Evolutionary conservation across 2,329 filamentous ascomycete genomes (phyloP).

Genomic region (Phialemoniopsis sp.): DNA sequence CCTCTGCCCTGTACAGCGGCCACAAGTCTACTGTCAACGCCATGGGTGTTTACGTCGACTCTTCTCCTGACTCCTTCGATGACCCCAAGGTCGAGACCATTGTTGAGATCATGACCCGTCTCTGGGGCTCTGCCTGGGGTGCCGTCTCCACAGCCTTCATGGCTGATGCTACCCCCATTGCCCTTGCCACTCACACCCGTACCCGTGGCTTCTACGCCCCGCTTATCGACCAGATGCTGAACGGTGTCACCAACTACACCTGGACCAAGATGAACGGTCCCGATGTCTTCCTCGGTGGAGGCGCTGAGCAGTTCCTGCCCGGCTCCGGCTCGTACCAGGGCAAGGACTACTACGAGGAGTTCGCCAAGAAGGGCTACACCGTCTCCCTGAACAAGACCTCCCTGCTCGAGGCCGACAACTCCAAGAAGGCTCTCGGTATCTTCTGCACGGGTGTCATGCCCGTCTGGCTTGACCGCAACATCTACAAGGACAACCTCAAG

Average conservation of each 20-base stretch:
- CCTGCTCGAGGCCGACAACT: conserved; percentile 52
- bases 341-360: conserved; percentile 77
- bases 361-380: conserved; percentile 67
- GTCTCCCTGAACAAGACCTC: conserved; percentile 72
- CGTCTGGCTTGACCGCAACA: conserved; percentile 82
- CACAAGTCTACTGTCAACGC: conserved; percentile 84
- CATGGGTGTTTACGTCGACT: conserved; percentile 76
- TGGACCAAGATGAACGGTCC: conserved; percentile 74
- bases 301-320: conserved; percentile 75
- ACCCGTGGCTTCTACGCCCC: conserved; percentile 64
- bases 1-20: conserved; percentile 75
- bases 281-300: conserved; percentile 79
- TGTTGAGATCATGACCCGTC: conserved; percentile 69
- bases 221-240: conserved; percentile 71
- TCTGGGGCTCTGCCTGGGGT: conserved; percentile 58
- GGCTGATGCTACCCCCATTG: conserved; percentile 79
- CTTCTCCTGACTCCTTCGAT: conserved; percentile 67
- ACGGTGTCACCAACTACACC: conserved; percentile 74
- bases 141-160: conserved; percentile 77
- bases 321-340: conserved; percentile 61
- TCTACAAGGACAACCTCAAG: conserved; percentile 69
- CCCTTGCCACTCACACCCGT: conserved; percentile 68
- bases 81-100: conserved; percentile 86
- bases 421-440: conserved; percentile 67
- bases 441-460: conserved; percentile 73